A percentile compares a stretch with the other conserved stretches of the same genome.
phyloP scores from a whole-genome alignment of 495 filamentous ascomycete species.

The Penicillium paradoxum region DNA sequence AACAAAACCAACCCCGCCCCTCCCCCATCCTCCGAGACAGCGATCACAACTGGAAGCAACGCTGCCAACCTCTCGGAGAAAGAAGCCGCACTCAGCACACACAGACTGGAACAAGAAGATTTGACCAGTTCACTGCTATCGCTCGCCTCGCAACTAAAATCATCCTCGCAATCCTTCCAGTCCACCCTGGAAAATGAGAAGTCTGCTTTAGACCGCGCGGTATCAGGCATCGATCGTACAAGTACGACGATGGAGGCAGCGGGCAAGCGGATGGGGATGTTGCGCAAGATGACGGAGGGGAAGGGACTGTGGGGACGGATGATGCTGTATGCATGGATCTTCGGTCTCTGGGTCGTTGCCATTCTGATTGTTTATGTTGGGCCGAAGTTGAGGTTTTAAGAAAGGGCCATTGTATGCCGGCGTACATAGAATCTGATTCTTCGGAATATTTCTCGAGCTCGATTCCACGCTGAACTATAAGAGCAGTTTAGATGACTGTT shows the following conservation, averaged over 20 bases:
- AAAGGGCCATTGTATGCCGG: too few species aligned
- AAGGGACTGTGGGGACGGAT: slow-evolving; percentile 83
- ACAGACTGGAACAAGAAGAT: slow-evolving; percentile 77
- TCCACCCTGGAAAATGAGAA: slow-evolving; percentile 67
- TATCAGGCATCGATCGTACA: slow-evolving; percentile 71
- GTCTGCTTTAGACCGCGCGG: slow-evolving; percentile 61
- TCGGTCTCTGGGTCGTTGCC: slow-evolving; percentile 67
- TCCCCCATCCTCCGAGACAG: slow-evolving; percentile 6
- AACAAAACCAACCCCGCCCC: slow-evolving; percentile 9
- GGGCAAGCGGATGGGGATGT: slow-evolving; percentile 63
- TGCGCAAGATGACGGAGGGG: slow-evolving; percentile 74
- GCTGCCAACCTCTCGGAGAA: slow-evolving; percentile 32
- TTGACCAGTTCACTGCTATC: slow-evolving; percentile 72
- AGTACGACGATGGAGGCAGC: slow-evolving; percentile 68
- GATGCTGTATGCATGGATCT: slow-evolving; percentile 78
- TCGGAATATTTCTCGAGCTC: too few species aligned
- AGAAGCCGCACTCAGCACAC: slow-evolving; percentile 66
- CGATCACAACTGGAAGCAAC: slow-evolving; percentile 18
- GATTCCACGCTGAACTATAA: too few species aligned
- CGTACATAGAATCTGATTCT: too few species aligned
- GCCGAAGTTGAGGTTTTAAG: slow-evolving; percentile 80
- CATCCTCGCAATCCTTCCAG: slow-evolving; percentile 64
- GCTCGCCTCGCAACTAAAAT: slow-evolving; percentile 75
- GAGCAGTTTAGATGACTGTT: too few species aligned
- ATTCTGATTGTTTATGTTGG: slow-evolving; percentile 72